phyloP scores from a whole-genome alignment of 768 basidiomycete genomes.

The Cystobasidium onofrii region DNA sequence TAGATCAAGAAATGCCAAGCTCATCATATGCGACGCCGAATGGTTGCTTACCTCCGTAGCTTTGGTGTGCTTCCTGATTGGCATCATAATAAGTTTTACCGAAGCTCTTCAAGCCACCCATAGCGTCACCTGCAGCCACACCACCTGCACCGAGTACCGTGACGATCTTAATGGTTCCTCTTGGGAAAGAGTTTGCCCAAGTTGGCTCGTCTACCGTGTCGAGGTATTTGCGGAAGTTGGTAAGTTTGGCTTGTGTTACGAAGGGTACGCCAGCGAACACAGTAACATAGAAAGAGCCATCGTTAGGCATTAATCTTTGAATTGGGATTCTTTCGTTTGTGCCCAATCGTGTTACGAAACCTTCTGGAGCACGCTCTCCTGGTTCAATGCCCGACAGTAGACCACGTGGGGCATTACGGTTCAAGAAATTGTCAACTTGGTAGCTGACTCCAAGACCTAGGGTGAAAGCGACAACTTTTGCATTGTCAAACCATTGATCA shows the following conservation, averaged over 20 bases:
- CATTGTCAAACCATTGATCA: slow-evolving; percentile 33
- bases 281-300: slow-evolving; percentile 34
- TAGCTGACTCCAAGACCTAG: slow-evolving; percentile 38
- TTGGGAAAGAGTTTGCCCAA: slow-evolving; percentile 12
- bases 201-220: slow-evolving; percentile 11
- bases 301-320: slow-evolving; percentile 34
- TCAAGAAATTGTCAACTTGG: slow-evolving; percentile 21
- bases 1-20: not conserved
- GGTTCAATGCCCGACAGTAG: slow-evolving; percentile 1
- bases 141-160: slow-evolving; percentile 21
- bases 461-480: slow-evolving; percentile 35
- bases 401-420: not conserved
- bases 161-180: not conserved
- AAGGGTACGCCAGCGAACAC: slow-evolving; percentile 35
- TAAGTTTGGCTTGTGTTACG: slow-evolving; percentile 10
- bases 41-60: slow-evolving; percentile 29
- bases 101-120: slow-evolving; percentile 6
- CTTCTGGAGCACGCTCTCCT: slow-evolving; percentile 37
- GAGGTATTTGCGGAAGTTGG: slow-evolving; percentile 26
- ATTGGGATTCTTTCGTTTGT: slow-evolving; percentile 25
- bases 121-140: slow-evolving; percentile 11
- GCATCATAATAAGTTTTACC: slow-evolving; percentile 33
- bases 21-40: not conserved
- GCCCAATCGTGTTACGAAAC: slow-evolving; percentile 30
- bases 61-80: slow-evolving; percentile 29